Percentiles rank a stretch among this genome's conserved stretches.
Evolutionary conservation across 2,329 filamentous ascomycete genomes (phyloP).

Genomic region (Thelonectria blattea): DNA sequence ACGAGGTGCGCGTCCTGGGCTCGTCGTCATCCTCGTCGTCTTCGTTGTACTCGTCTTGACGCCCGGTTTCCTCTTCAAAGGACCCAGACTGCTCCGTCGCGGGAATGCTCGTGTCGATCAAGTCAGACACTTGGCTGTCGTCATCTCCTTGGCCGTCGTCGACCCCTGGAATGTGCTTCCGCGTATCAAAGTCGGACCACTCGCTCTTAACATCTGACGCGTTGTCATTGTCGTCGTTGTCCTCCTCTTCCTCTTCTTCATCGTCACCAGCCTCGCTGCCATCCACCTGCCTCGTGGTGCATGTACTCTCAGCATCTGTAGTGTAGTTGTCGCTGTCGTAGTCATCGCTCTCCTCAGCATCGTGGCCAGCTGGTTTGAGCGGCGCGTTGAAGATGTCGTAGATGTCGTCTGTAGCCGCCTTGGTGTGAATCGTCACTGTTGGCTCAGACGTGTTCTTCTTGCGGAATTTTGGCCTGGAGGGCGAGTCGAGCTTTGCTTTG

Average conservation of each 20-base stretch:
- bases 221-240: slow-evolving; percentile 51
- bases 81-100: slow-evolving; percentile 33
- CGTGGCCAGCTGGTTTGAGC: slow-evolving; percentile 34
- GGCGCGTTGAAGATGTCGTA: slow-evolving; percentile 97
- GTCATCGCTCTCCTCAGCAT: slow-evolving; percentile 59
- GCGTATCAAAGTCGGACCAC: slow-evolving; percentile 87
- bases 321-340: slow-evolving; percentile 80
- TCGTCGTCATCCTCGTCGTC: slow-evolving; percentile 45
- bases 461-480: slow-evolving; percentile 81
- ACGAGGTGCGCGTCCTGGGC: slow-evolving; percentile 67
- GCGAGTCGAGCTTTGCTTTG: slow-evolving; percentile 91
- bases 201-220: slow-evolving; percentile 68
- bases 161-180: slow-evolving; percentile 68
- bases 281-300: slow-evolving; percentile 72
- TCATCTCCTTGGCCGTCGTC: slow-evolving; percentile 41
- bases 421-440: slow-evolving; percentile 98
- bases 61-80: slow-evolving; percentile 10
- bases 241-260: slow-evolving; percentile 57
- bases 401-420: slow-evolving; percentile 94
- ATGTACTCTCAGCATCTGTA: slow-evolving; percentile 83
- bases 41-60: slow-evolving; percentile 37
- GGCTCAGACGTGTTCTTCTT: slow-evolving; percentile 79
- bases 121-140: slow-evolving; percentile 47
- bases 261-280: slow-evolving; percentile 54
- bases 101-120: slow-evolving; percentile 46